phyloP scores from a whole-genome alignment of 2,329 filamentous ascomycete genomes.

The Capronia coronata region DNA sequence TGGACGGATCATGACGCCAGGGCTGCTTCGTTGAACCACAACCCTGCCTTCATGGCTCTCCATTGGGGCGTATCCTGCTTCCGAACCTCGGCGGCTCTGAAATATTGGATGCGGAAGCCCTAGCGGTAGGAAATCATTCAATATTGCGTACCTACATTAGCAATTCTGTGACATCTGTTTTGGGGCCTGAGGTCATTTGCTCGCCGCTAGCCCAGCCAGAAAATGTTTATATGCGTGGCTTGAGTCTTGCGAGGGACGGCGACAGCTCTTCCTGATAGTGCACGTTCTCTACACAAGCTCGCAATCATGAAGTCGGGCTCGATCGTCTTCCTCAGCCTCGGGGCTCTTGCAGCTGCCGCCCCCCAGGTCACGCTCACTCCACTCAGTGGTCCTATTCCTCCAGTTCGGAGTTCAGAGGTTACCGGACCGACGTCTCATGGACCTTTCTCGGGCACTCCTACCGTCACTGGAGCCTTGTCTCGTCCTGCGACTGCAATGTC shows the following conservation, averaged over 20 bases:
- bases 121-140: not conserved
- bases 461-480: constrained; percentile 65
- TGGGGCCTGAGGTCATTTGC: not conserved
- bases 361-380: constrained; percentile 23
- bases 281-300: not conserved
- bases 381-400: constrained; percentile 26
- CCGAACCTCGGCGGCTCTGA: not conserved
- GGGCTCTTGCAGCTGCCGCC: constrained; percentile 20
- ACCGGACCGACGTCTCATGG: constrained; percentile 60
- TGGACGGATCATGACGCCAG: not conserved
- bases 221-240: not conserved
- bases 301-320: constrained; percentile 21
- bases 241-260: not conserved
- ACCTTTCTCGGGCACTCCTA: constrained; percentile 56
- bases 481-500: constrained; percentile 52
- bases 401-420: constrained; percentile 44
- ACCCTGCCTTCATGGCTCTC: not conserved
- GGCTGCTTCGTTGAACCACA: not conserved
- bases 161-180: not conserved
- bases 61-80: not conserved
- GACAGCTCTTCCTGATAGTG: not conserved
- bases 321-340: constrained; percentile 15
- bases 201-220: not conserved
- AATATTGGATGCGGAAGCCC: not conserved
- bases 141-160: not conserved